Evolutionary conservation across 164 flowering plant genomes (phyloP).

Genomic region (Aristolochia californica): DNA sequence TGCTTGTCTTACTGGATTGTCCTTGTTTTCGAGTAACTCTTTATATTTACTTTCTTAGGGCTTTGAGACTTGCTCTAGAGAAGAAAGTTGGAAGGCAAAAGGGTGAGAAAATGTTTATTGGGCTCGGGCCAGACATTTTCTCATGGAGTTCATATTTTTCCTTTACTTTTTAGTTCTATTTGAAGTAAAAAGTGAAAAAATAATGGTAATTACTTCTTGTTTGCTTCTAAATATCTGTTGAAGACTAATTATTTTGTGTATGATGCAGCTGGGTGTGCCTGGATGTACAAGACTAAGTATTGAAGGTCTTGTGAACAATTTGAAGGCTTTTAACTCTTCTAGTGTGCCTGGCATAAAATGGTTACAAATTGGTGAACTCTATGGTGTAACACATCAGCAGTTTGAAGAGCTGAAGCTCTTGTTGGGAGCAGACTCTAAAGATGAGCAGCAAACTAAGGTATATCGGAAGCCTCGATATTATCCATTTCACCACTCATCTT

Average conservation of each 20-base stretch:
- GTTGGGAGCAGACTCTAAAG: conserved; percentile 25
- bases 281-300: conserved; percentile 67
- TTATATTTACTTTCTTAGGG: too few species aligned
- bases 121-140: too few species aligned
- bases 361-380: conserved; percentile 60
- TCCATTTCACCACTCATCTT: conserved; percentile 23
- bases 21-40: too few species aligned
- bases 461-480: conserved; percentile 46
- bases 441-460: conserved; percentile 10
- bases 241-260: conserved; percentile 1
- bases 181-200: not conserved
- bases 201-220: not conserved
- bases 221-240: not conserved
- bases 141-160: too few species aligned
- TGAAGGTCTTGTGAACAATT: conserved; percentile 44
- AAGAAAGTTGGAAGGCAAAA: too few species aligned
- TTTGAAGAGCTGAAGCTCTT: conserved; percentile 58
- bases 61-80: too few species aligned
- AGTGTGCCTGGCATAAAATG: conserved; percentile 42
- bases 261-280: conserved; percentile 68
- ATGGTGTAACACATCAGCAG: conserved; percentile 54
- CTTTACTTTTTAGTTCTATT: too few species aligned
- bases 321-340: conserved; percentile 36
- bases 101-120: too few species aligned
- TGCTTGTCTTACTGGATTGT: too few species aligned